Evolutionary conservation across 2,329 filamentous ascomycete genomes (phyloP).

Genomic region (Lecanicillium sp.): DNA sequence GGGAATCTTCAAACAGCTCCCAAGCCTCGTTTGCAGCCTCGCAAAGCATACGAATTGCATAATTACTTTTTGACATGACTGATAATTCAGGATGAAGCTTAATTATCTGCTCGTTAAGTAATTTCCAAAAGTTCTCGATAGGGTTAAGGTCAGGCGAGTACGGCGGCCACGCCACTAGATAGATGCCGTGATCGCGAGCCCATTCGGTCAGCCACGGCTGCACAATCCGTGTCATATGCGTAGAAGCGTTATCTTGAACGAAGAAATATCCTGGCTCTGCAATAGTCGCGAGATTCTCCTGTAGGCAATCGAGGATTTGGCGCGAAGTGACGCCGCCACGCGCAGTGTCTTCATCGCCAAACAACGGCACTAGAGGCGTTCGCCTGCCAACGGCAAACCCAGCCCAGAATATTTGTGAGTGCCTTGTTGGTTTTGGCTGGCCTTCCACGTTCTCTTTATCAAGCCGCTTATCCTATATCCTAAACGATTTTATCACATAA

Average conservation of each 20-base stretch:
- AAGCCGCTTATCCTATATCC: neutral
- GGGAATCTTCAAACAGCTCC: constrained; percentile 4
- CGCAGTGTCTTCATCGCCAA: neutral
- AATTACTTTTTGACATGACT: constrained; percentile 1
- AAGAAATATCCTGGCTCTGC: neutral
- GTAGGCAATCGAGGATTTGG: neutral
- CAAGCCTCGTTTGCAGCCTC: constrained; percentile 3
- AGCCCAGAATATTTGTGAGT: neutral
- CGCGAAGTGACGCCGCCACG: neutral
- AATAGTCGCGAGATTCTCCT: neutral
- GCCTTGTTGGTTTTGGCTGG: neutral
- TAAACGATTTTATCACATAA: neutral
- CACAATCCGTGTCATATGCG: neutral
- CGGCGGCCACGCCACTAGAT: constrained; percentile 1
- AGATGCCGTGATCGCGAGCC: neutral
- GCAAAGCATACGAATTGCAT: constrained; percentile 1
- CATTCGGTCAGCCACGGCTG: neutral
- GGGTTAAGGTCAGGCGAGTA: constrained; percentile 3
- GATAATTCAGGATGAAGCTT: neutral
- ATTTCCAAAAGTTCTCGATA: constrained; percentile 2
- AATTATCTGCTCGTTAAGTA: constrained; percentile 3
- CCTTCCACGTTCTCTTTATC: neutral
- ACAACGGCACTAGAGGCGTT: neutral
- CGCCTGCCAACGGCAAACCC: neutral
- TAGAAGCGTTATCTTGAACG: neutral